These are phyloP conservation scores for Termitomyces sp. DNA, from an alignment of 768 basidiomycete species.

Conservation along the genomic window DNA sequence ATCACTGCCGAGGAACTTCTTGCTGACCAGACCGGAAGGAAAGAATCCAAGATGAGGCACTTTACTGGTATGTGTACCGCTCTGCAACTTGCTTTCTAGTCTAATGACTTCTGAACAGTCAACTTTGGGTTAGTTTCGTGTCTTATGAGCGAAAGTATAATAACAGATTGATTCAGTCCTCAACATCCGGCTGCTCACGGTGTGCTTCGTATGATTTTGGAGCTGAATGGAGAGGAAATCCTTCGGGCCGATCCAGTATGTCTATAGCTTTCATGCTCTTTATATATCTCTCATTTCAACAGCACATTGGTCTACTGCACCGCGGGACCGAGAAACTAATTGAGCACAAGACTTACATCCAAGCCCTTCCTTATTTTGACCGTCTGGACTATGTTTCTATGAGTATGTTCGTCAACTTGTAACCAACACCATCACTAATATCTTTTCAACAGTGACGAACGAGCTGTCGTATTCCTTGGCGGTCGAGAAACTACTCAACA, in stretches of 20 bases:
- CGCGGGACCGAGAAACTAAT: constrained; percentile 98
- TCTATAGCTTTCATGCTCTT: constrained; percentile 7
- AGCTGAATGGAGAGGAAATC: constrained; percentile 96
- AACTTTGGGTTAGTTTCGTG: constrained; percentile 80
- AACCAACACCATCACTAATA: constrained; percentile 5
- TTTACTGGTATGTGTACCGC: constrained; percentile 68
- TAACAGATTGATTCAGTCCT: constrained; percentile 47
- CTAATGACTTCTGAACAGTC: constrained; percentile 43
- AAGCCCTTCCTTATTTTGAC: constrained; percentile 98
- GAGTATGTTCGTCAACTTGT: constrained; percentile 56
- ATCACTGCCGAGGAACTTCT: constrained; percentile 79
- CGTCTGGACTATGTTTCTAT: constrained; percentile 99
- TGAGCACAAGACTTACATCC: constrained; percentile 97
- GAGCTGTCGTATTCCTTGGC: constrained; percentile 96
- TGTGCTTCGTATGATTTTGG: constrained; percentile 94
- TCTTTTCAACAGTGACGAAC: constrained; percentile 77
- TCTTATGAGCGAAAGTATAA: neutral
- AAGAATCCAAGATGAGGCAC: constrained; percentile 83
- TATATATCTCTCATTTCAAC: neutral
- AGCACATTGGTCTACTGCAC: constrained; percentile 96
- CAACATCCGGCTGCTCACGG: constrained; percentile 99
- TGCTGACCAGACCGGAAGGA: constrained; percentile 60
- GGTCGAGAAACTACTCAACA: constrained; percentile 96
- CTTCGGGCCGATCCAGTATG: constrained; percentile 79
- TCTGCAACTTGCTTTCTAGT: neutral